phyloP scores from a whole-genome alignment of 2,329 filamentous ascomycete genomes.

The Helotiales sp. region DNA sequence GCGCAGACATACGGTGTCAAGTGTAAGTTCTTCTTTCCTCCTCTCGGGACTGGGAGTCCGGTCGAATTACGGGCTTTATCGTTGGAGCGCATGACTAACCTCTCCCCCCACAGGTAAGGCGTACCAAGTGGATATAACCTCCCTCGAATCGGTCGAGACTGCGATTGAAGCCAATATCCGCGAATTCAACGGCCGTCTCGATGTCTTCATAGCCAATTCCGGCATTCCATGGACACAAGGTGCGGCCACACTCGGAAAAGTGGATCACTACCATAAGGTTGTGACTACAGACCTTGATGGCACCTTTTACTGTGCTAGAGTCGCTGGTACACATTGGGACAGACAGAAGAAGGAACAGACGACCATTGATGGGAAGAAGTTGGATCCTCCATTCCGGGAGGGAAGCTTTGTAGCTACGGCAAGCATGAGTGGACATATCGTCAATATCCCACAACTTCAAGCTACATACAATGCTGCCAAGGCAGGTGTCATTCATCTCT shows the following conservation, averaged over 20 bases:
- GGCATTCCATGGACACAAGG: constrained; percentile 74
- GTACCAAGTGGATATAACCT: constrained; percentile 61
- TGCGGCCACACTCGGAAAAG: constrained; percentile 62
- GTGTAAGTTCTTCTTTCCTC: constrained; percentile 46
- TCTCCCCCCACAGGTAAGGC: constrained; percentile 52
- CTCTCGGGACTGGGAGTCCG: too few relatives aligned
- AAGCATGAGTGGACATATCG: constrained; percentile 76
- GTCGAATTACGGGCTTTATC: too few relatives aligned
- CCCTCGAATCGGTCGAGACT: constrained; percentile 40
- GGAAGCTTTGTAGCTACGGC: constrained; percentile 79
- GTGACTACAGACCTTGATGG: constrained; percentile 73
- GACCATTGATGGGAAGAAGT: constrained; percentile 58
- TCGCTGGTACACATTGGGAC: constrained; percentile 68
- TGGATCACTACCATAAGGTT: constrained; percentile 66
- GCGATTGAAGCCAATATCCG: constrained; percentile 52
- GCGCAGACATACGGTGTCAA: constrained; percentile 67
- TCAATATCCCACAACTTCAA: constrained; percentile 75
- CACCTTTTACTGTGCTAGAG: constrained; percentile 74
- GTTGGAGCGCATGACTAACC: constrained; percentile 16
- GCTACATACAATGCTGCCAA: constrained; percentile 74
- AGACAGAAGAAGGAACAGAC: constrained; percentile 69
- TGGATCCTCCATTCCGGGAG: constrained; percentile 55
- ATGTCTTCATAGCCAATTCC: constrained; percentile 78
- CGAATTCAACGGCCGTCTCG: constrained; percentile 72
- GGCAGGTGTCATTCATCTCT: constrained; percentile 60